Evolutionary conservation across 768 basidiomycete genomes (phyloP), one percentile per base, ranked within the genome.

Genomic region (Lactarius hatsudake): DNA sequence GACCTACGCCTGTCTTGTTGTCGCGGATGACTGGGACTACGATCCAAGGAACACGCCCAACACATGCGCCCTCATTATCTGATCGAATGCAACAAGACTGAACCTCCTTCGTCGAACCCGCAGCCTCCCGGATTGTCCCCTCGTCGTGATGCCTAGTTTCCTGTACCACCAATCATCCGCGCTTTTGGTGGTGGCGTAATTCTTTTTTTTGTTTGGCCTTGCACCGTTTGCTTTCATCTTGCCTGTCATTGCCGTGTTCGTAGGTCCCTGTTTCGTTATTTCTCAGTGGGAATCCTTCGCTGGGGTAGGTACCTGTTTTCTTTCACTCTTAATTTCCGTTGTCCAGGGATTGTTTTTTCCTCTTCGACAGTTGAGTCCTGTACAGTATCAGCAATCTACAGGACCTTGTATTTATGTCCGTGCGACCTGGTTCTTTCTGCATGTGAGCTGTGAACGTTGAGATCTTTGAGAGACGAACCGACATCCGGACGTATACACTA

Each of bases 41-140:
- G 12, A 20, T 7, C 13, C 55, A 55, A 15, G 28, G 12, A 23
- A 26, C 23, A 34, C 62, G 40, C 7, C 12, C 40, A 1, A 38
- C 57, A 20, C 57, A 38, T 7, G 36, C 36, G 9, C 57, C 34
- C 17, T 43, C 66, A 40, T 36, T 67, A 32, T 67, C 66, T 8
- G 61, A 63, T 43, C 62, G 66, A 10, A 59, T 67, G 66, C 38
- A 54, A 6, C 56, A 63, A 58, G 61, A 66, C 32, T 62, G 45
- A 67, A 51, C n/a, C 4, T 18, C 9, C 0, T 8, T 54, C 48
- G 20, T 38, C 6, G 12, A 40, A 32, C 13, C 51, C 13, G 48
- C 48, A 2, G 26, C 15, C 1, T 15, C 13, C 23, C 26, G 23
- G 5, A 2, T 5, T 2, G 1, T 13, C 10, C 10, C 10, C 12